Conservation (phyloP, 2,329 filamentous ascomycete species). For the Beauveria pseudobassiana region DNA sequence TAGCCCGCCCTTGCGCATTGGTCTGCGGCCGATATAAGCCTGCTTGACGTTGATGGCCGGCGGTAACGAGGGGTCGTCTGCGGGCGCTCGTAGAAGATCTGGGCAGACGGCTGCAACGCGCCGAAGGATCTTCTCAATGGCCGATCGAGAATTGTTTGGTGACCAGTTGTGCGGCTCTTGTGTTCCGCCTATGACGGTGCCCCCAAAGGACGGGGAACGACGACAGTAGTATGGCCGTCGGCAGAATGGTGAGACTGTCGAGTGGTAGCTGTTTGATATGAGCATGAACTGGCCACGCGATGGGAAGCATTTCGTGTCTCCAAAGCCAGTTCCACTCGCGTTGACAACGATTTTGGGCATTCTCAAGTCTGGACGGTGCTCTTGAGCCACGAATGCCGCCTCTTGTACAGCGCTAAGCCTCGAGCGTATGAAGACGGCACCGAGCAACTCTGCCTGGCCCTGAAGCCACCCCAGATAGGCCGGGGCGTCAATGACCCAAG, state of each 20-base stretch:
- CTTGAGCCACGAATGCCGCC: not conserved
- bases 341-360: constrained; percentile 3
- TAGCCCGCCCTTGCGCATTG: constrained; percentile 5
- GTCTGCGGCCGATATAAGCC: constrained; percentile 5
- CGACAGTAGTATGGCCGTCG: constrained; percentile 1
- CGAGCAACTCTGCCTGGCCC: not conserved
- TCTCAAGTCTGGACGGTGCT: not conserved
- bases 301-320: constrained; percentile 1
- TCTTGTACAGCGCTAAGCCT: not conserved
- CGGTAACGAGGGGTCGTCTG: not conserved
- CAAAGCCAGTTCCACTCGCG: not conserved
- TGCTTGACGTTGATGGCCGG: not conserved
- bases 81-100: not conserved
- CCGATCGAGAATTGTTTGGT: not conserved
- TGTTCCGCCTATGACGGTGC: constrained; percentile 4
- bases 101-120: not conserved
- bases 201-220: not conserved
- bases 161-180: constrained; percentile 7
- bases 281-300: constrained; percentile 1
- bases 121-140: not conserved
- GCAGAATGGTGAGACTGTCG: not conserved
- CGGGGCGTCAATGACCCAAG: constrained; percentile 3
- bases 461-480: constrained; percentile 1
- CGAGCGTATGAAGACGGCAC: not conserved
- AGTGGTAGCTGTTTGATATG: not conserved